Conservation (phyloP, 129 eudicot species). For the Artemisia tridentata region DNA sequence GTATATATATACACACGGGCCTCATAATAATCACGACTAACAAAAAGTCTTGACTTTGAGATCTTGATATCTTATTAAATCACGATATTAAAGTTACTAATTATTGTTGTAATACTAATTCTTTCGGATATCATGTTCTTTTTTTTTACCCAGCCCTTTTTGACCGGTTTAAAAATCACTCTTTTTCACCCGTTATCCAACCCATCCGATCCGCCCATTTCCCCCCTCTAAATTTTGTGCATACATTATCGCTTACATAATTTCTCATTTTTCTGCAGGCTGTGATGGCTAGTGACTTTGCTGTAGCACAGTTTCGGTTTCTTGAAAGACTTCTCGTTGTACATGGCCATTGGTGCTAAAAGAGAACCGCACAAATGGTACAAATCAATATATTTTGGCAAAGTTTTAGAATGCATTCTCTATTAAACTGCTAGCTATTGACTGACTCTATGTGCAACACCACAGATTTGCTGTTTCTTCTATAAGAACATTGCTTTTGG, state of each 20-base stretch:
- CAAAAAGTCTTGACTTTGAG: no score
- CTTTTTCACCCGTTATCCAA: background rate
- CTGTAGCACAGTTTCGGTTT: slow-evolving; percentile 87
- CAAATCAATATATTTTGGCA: slow-evolving; percentile 1
- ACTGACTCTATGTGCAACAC: slow-evolving; percentile 9
- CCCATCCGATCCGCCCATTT: no score
- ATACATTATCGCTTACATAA: slow-evolving; percentile 3
- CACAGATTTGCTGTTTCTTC: slow-evolving; percentile 89
- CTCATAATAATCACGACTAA: no score
- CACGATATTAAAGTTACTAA: no score
- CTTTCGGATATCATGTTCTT: no score
- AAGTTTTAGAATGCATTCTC: background rate
- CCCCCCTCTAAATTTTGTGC: background rate
- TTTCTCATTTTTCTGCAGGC: slow-evolving; percentile 52
- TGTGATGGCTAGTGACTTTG: slow-evolving; percentile 95
- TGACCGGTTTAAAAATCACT: background rate
- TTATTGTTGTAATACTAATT: no score
- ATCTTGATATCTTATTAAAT: no score
- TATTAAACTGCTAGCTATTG: background rate
- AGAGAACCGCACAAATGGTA: slow-evolving; percentile 95
- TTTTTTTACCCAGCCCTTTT: background rate
- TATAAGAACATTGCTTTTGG: slow-evolving; percentile 84
- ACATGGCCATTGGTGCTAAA: slow-evolving; percentile 98
- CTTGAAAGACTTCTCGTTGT: slow-evolving; percentile 90
- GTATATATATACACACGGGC: no score